Conservation (phyloP, 495 filamentous ascomycete genomes). For the Penicillium arizonense region DNA sequence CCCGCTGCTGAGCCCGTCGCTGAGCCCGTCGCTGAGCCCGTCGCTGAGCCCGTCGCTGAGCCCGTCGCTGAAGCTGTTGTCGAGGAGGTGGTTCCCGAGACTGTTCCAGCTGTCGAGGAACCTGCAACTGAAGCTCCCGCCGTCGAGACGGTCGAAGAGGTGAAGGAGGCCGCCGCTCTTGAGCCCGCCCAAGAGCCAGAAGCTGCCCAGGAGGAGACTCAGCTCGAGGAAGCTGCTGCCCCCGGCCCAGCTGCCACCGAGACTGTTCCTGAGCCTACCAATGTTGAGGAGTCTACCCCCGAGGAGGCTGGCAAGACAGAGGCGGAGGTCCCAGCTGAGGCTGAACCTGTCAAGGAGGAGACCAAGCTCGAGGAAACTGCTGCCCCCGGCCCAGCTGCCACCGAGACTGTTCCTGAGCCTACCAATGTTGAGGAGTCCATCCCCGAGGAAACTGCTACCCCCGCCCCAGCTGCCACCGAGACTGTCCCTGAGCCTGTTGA, state of each 20-base stretch:
- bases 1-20: neutral
- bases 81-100: neutral
- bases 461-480: neutral
- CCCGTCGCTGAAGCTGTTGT: neutral
- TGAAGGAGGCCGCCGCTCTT: neutral
- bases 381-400: too few relatives aligned
- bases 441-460: neutral
- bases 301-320: neutral
- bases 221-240: too few relatives aligned
- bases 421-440: neutral
- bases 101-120: neutral
- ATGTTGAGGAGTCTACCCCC: constrained; percentile 1
- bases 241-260: neutral
- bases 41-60: neutral
- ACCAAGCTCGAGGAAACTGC: constrained; percentile 2
- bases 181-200: constrained; percentile 6
- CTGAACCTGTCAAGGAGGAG: constrained; percentile 4
- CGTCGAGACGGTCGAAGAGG: constrained; percentile 1
- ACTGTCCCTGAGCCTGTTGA: constrained; percentile 3
- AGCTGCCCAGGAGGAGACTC: neutral
- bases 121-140: neutral
- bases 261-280: constrained; percentile 1
- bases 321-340: constrained; percentile 1
- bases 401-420: constrained; percentile 1
- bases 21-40: neutral